phyloP scores from a whole-genome alignment of 805 yeast species.

The Starmerella gropengiesseri region DNA sequence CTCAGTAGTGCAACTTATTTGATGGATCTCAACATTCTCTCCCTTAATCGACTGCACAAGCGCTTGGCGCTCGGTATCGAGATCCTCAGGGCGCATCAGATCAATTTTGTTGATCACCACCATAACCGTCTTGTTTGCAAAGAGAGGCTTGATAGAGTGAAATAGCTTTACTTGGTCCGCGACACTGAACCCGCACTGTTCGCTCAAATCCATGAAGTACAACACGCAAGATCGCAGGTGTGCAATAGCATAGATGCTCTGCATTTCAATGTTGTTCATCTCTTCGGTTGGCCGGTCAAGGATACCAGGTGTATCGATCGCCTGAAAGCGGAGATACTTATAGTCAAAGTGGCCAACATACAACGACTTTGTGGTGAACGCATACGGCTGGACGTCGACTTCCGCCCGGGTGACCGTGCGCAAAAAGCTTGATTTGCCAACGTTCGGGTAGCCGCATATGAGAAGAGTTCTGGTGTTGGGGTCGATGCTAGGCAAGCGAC shows the following conservation, averaged over 20 bases:
- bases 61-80: conserved; percentile 62
- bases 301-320: conserved; percentile 98
- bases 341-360: conserved; percentile 99
- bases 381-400: conserved; percentile 98
- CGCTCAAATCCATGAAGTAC: conserved; percentile 96
- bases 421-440: conserved; percentile 94
- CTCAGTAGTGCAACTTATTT: conserved; percentile 85
- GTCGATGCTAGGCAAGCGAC: conserved; percentile 95
- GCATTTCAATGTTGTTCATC: conserved; percentile 99
- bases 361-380: conserved; percentile 94
- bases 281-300: conserved; percentile 98
- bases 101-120: conserved; percentile 94
- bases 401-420: conserved; percentile 92
- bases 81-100: conserved; percentile 74
- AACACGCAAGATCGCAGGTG: conserved; percentile 93
- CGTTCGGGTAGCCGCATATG: conserved; percentile 98
- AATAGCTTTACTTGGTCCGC: conserved; percentile 96
- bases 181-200: conserved; percentile 96
- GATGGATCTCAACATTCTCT: conserved; percentile 84
- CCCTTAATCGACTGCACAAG: conserved; percentile 48
- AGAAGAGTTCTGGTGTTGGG: conserved; percentile 96
- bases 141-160: conserved; percentile 93
- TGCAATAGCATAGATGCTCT: conserved; percentile 96
- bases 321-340: conserved; percentile 94
- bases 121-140: conserved; percentile 92